These are phyloP conservation scores for Tuber indicum DNA, from an alignment of 495 filamentous ascomycete genomes.

Conservation along the genomic window DNA sequence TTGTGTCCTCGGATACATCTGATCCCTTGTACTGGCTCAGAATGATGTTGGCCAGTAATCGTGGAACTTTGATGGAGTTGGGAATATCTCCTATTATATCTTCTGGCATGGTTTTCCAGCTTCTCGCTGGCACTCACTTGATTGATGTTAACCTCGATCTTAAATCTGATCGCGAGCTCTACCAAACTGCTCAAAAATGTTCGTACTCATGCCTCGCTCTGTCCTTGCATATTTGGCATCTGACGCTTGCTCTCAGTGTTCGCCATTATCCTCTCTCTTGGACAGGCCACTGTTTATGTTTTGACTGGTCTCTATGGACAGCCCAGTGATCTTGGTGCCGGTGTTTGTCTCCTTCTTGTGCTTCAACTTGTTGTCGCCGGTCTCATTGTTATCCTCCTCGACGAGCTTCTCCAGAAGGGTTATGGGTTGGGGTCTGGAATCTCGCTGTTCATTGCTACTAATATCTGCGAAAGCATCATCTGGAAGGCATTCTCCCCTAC, in stretches of 20 bases:
- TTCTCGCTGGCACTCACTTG: constrained; percentile 97
- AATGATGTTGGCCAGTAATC: constrained; percentile 99
- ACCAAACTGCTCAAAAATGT: constrained; percentile 97
- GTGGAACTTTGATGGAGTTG: constrained; percentile 97
- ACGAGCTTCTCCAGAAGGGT: constrained; percentile 98
- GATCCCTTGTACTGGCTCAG: constrained; percentile 99
- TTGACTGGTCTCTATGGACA: constrained; percentile 96
- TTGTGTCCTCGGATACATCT: constrained; percentile 91
- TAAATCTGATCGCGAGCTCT: constrained; percentile 97
- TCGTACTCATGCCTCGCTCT: constrained; percentile 4
- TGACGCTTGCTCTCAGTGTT: constrained; percentile 52
- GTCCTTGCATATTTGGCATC: not conserved
- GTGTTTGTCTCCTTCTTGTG: constrained; percentile 94
- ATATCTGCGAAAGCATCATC: constrained; percentile 99
- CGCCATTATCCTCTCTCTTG: constrained; percentile 93
- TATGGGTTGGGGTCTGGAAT: constrained; percentile 98
- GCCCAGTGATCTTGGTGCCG: constrained; percentile 90
- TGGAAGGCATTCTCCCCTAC: constrained; percentile 99
- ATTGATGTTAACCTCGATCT: constrained; percentile 99
- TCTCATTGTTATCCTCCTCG: constrained; percentile 96
- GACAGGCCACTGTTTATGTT: constrained; percentile 93
- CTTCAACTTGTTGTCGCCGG: constrained; percentile 95
- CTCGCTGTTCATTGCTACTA: constrained; percentile 98
- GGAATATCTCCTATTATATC: constrained; percentile 99
- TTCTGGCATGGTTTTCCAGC: constrained; percentile 99